Evolutionary conservation across 331 rosid genomes (phyloP).

Genomic region (Quercus phellos): DNA sequence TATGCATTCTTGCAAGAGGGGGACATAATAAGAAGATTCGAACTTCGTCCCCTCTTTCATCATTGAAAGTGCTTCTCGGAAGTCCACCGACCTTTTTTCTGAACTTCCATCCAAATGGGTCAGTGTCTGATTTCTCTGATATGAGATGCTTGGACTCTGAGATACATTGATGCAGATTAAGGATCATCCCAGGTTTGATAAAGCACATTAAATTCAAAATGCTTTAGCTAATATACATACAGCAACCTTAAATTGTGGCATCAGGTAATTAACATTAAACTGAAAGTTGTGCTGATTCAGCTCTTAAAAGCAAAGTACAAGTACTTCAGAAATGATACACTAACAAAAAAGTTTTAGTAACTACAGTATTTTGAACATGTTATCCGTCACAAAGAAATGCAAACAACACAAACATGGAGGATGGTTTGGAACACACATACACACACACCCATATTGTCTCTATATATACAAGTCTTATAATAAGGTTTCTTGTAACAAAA

Average conservation of each 20-base stretch:
- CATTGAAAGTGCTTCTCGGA: slow-evolving; percentile 48
- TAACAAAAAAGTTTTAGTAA: neutral
- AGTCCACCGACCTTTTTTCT: slow-evolving; percentile 39
- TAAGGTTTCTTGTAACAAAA: neutral
- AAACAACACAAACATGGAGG: neutral
- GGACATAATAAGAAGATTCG: slow-evolving; percentile 44
- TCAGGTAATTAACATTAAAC: neutral
- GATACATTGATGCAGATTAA: slow-evolving; percentile 17
- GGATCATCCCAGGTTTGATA: neutral
- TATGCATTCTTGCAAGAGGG: slow-evolving; percentile 64
- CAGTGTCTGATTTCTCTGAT: slow-evolving; percentile 44
- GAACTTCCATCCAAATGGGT: slow-evolving; percentile 36
- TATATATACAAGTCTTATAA: neutral
- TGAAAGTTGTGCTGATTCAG: neutral
- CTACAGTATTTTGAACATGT: neutral
- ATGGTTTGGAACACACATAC: neutral
- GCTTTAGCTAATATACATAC: neutral
- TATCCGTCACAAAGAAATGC: neutral
- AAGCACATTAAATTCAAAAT: neutral
- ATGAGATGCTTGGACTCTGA: slow-evolving; percentile 51
- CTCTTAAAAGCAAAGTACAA: neutral
- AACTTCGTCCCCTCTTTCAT: slow-evolving; percentile 32
- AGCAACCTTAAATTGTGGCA: neutral
- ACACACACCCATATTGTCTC: neutral
- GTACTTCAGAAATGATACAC: neutral